A percentile compares a stretch with the other conserved stretches of the same genome.
Evolutionary conservation across 768 basidiomycete genomes (phyloP).

Genomic region (Tulasnella sp.): DNA sequence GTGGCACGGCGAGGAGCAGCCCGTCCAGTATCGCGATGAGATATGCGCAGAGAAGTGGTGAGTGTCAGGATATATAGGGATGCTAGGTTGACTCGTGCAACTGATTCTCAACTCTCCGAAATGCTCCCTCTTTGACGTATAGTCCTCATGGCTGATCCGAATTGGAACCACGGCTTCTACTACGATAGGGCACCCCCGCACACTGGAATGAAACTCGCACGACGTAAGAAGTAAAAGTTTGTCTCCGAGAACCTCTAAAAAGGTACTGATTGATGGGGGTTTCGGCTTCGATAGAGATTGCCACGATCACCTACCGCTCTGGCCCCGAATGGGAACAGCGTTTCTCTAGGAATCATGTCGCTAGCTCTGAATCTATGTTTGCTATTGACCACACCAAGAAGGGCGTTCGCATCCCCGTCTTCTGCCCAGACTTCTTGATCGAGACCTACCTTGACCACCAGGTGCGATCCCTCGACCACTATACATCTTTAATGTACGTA

Average conservation of each 20-base stretch:
- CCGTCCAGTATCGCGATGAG: constrained; percentile 92
- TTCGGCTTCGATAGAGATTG: constrained; percentile 69
- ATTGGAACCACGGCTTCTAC: constrained; percentile 99
- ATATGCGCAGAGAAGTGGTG: constrained; percentile 91
- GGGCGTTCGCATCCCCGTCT: constrained; percentile 27
- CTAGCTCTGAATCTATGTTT: constrained; percentile 28
- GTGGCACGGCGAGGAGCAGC: constrained; percentile 85
- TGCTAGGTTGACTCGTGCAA: constrained; percentile 2
- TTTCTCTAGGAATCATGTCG: constrained; percentile 71
- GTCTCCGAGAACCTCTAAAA: too few species aligned
- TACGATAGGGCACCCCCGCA: constrained; percentile 94
- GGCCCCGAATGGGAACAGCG: constrained; percentile 98
- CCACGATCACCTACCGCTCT: constrained; percentile 97
- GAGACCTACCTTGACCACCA: constrained; percentile 97
- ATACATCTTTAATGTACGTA: not conserved
- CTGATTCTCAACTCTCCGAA: too few species aligned
- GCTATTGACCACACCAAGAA: constrained; percentile 15
- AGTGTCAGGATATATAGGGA: too few species aligned
- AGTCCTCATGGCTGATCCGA: constrained; percentile 99
- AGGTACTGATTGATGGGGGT: too few species aligned
- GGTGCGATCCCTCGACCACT: constrained; percentile 25
- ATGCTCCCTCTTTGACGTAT: too few species aligned
- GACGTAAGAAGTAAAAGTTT: constrained; percentile 47
- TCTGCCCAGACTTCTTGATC: constrained; percentile 96
- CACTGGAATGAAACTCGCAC: constrained; percentile 94